Evolutionary conservation across 257 asterid species (phyloP), one percentile per base, ranked within the genome.

Genomic region (Solanum chiquidenum): DNA sequence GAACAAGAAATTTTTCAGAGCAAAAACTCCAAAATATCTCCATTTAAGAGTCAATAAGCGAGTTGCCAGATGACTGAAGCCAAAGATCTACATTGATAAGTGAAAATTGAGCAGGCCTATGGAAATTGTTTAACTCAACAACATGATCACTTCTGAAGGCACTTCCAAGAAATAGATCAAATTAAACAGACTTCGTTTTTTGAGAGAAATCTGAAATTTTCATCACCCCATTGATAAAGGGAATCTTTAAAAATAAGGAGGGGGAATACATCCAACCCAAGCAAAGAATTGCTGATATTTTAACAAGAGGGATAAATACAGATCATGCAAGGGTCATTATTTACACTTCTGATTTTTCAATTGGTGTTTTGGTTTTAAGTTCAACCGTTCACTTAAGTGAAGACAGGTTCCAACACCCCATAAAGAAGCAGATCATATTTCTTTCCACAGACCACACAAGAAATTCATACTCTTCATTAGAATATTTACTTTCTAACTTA

Each of bases 1-100:
- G 92, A 88, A 83, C 74, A 71, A 71, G 84, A 87, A 83, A 8
- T 3, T 25, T 71, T 87, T 18, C 84, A 79, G 88, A 87, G 90
- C 77, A 86, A 14, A 71, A 83, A 64, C 89, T 64, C 10, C 77
- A 68, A 74, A 71, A 69, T 31, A 46, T 84, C 16, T 68, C 60
- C 87, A 87, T 60, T 82, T 46, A 16, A 46, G 52, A 27, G 68
- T 80, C 85, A 46, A 46, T 20, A 80, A 79, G 85, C 3, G 18
- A 80, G 40, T 77, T 25, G 37, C 40, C 66, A 80, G 85, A 80
- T 49, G 66, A 80, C 40, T 46, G 35, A 46, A 80, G 18, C 85
- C 85, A 46, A 46, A 46, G 40, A 80, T 80, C 40, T 80, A 80
- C 34, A 27, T 79, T 75, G 83, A 80, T 79, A 46, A 46, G 35